Conservation (phyloP, 768 basidiomycete species). For the Sistotremastrum suecicum region DNA sequence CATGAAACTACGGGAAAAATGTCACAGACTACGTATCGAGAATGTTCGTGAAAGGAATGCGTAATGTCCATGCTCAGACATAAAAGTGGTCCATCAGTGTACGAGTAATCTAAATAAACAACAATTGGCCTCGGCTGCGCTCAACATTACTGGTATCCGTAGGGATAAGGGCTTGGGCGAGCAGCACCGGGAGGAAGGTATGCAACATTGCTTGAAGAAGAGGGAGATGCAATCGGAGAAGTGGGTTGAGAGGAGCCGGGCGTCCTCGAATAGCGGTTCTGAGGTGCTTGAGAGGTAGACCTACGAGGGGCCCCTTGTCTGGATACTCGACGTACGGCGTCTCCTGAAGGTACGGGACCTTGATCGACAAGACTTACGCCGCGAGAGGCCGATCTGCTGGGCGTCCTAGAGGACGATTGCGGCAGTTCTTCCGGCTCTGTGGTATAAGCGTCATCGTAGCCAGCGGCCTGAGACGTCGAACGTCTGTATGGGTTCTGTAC, state of each 20-base stretch:
- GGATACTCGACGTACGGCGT: slow-evolving; percentile 69
- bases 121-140: too few species aligned
- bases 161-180: slow-evolving; percentile 31
- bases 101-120: too few species aligned
- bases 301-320: slow-evolving; percentile 44
- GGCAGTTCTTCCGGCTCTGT: slow-evolving; percentile 24
- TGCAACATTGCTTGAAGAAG: slow-evolving; percentile 22
- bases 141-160: not conserved
- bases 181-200: slow-evolving; percentile 67
- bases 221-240: slow-evolving; percentile 6
- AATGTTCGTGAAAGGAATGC: too few species aligned
- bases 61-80: too few species aligned
- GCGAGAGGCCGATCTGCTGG: slow-evolving; percentile 19
- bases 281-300: slow-evolving; percentile 43
- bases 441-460: slow-evolving; percentile 24
- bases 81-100: too few species aligned
- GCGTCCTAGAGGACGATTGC: slow-evolving; percentile 25
- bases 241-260: too few species aligned
- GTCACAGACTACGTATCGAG: too few species aligned
- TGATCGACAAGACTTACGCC: slow-evolving; percentile 72
- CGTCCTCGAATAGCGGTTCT: slow-evolving; percentile 60
- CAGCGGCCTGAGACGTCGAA: slow-evolving; percentile 26
- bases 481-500: slow-evolving; percentile 45
- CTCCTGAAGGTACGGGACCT: slow-evolving; percentile 69
- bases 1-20: too few species aligned